Percentiles rank a stretch among this genome's conserved stretches.
phyloP scores from a whole-genome alignment of 2,329 filamentous ascomycete genomes.

The Ceratocystis colombiana region DNA sequence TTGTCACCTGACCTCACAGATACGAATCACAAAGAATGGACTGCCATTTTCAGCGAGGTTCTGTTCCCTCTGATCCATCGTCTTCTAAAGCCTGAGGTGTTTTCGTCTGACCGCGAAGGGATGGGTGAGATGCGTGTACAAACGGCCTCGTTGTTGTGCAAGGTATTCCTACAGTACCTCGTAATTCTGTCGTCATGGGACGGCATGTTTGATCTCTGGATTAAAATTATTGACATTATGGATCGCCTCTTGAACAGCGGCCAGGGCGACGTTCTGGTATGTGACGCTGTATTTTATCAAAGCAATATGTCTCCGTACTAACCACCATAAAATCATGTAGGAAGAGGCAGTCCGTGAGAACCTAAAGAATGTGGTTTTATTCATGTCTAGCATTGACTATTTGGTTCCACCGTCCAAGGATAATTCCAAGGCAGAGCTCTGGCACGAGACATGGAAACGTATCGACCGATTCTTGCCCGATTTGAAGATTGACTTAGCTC shows the following conservation, averaged over 20 bases:
- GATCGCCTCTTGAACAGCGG: conserved; percentile 94
- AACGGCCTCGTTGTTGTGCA: conserved; percentile 81
- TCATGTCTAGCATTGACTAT: conserved; percentile 85
- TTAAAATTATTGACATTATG: conserved; percentile 86
- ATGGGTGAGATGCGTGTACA: conserved; percentile 96
- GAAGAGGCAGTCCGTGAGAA: conserved; percentile 94
- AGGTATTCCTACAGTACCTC: conserved; percentile 90
- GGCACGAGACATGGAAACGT: conserved; percentile 54
- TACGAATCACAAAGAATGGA: conserved; percentile 84
- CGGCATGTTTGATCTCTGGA: conserved; percentile 83
- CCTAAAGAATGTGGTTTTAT: conserved; percentile 88
- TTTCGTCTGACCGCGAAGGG: conserved; percentile 76
- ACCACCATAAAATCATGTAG: conserved; percentile 35
- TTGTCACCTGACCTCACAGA: conserved; percentile 75
- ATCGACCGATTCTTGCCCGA: conserved; percentile 57
- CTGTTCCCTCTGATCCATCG: conserved; percentile 82
- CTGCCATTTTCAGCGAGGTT: conserved; percentile 85
- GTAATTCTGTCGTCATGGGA: conserved; percentile 75
- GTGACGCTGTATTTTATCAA: conserved; percentile 31
- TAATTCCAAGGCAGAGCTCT: conserved; percentile 45
- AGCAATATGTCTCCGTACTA: not conserved
- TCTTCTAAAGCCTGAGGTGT: conserved; percentile 87
- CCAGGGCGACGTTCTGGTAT: conserved; percentile 76
- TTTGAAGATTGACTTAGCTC: conserved; percentile 45
- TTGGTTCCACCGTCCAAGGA: conserved; percentile 60